Evolutionary conservation across 169 alveolate species (phyloP).

Genomic region (Perkinsus marinus): DNA sequence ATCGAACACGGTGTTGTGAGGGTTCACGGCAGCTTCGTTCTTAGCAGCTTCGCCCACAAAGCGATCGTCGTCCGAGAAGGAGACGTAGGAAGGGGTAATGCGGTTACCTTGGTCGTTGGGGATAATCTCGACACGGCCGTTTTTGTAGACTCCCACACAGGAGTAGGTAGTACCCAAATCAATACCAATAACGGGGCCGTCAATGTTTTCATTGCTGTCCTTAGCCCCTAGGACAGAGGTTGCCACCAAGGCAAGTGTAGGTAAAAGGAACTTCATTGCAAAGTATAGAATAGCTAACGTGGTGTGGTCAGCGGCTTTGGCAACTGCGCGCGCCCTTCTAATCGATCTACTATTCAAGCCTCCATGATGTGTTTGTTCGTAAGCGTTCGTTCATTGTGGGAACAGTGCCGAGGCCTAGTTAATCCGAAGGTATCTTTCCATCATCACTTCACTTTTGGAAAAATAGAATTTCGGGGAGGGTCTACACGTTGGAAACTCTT

Average conservation of each 20-base stretch:
- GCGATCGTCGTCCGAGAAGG: conserved; percentile 88
- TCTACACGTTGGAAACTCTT: no score
- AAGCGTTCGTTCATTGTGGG: no score
- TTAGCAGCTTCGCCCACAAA: conserved; percentile 95
- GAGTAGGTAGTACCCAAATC: conserved; percentile 96
- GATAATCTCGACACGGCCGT: conserved; percentile 88
- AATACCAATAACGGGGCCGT: conserved; percentile 90
- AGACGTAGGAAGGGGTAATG: conserved; percentile 92
- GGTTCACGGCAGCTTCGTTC: conserved; percentile 87
- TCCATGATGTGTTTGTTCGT: neutral
- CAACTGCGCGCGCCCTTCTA: neutral
- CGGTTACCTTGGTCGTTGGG: conserved; percentile 86
- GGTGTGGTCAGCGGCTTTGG: neutral
- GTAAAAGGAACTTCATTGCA: neutral
- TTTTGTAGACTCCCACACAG: conserved; percentile 92
- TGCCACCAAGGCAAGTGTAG: neutral
- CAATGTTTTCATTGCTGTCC: conserved; percentile 33
- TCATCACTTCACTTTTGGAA: no score
- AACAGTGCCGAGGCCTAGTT: no score
- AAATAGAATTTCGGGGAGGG: no score
- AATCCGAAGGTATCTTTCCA: no score
- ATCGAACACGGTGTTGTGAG: conserved; percentile 87
- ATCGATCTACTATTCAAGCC: neutral
- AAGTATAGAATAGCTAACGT: neutral
- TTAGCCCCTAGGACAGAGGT: conserved; percentile 5